Base-by-base conservation (phyloP, 495 filamentous ascomycete genomes). In the Xylaria venustula region DNA sequence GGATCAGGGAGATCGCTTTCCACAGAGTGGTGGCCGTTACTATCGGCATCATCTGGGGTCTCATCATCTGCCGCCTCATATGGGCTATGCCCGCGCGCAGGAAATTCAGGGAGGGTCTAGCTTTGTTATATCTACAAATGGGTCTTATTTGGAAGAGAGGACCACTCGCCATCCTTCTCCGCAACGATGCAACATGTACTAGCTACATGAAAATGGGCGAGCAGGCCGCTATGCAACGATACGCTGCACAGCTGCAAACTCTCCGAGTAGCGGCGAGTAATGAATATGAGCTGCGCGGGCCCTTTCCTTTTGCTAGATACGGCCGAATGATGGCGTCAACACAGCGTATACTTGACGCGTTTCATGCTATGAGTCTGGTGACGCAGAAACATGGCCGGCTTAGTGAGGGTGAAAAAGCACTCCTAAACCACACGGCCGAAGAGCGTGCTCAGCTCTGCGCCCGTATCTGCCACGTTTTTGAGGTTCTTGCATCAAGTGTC, bases 81-180 rank as follows among this genome's bases (percentile, higher is more conserved):
- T 98, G 92, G 92, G 93, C 94, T 9, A 93, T 97, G 64, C 91
- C 89, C 20, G 94, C 93, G 2, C 81, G 95, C 37, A 76, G 79
- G 40, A 93, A 95, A 72, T 83, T 97, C 67, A 92, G 96, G 70
- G 85, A 92, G 57, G 92, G 92, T 12, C 79, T 97, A 28, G 88
- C 88, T 56, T 77, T 95, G 28, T 80, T 98, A 11, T 97, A 93
- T 86, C 81, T 98, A 14, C 87, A 92, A 36, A 91, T 98, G 90
- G 89, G 89, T n/a, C 79, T 98, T 17, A 90, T 97, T 56, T 98
- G 94, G 94, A 92, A 90, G 70, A 85, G 90, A n/a, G 92, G 94
- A n/a, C 94, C 94, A 0, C 78, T 98, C 15, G 87, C 88, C 1
- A 83, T 83, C 14, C 83, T 95, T 28, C 79, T 90, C 1, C 71